Evolutionary conservation across 768 basidiomycete genomes (phyloP), one percentile per base, ranked within the genome.

Genomic region (Rhizopogon vesiculosus): DNA sequence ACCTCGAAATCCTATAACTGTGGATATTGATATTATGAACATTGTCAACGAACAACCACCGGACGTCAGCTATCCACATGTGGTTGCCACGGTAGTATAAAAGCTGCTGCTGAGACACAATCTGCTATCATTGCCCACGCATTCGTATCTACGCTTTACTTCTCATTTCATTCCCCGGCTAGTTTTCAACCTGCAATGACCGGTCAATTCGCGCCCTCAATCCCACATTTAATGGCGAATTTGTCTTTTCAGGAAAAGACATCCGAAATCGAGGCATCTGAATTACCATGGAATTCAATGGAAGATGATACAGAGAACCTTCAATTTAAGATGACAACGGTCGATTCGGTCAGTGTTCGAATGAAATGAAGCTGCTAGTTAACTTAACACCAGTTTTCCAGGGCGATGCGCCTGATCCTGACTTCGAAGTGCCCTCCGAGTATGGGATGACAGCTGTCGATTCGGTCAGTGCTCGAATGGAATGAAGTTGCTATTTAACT

Each of bases 361-460:
- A 13, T 29, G 45, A 28, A 33, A 39, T 40, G 4, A 40, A 18
- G 22, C n/a, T 53, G 9, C 1, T 15, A 53, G 16, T 16, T 18
- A 29, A 15, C 29, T 52, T 10, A 28, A 42, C 35, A 10, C 13
- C 35, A 38, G 13, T 7, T 29, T 19, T 13, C 8, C 35, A 71
- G 69, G 48, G 46, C n/a, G 57, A 59, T 18, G 42, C 57, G 39
- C 19, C 54, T 16, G 22, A 57, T n/a, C 45, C 57, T n/a, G 49
- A 55, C 28, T 29, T 39, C 19, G 44, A 46, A 18, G 51, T 55
- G 43, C 25, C 38, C 41, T 31, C 53, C 28, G 42, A 25, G 25
- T 25, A 62, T 33, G 72, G 70, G 69, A 60, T 70, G 12, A 40
- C 62, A n/a, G 41, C 57, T n/a, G 65, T 69, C 16, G 52, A 63